Base-by-base conservation (phyloP, 345 rosid genomes). In the Camelina laxa region DNA sequence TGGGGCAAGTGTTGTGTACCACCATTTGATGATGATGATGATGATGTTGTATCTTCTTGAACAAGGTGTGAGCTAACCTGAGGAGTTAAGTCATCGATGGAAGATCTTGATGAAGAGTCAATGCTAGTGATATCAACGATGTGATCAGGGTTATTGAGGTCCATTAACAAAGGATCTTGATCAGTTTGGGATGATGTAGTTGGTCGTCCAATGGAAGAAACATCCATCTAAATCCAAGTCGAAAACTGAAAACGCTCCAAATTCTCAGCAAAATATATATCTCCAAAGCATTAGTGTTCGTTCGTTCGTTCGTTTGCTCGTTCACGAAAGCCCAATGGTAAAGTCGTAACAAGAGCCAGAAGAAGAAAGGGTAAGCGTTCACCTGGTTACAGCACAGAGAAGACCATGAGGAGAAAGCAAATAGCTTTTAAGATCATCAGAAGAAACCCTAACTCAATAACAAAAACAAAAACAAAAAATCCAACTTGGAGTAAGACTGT, bases 151-250 rank as follows among this genome's bases (percentile, higher is more conserved):
- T 67, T 82, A 58, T 21, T 65, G 68, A 39, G 83, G 59, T 89
- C 97, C 89, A 88, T 87, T 65, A 91, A 82, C 86, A 91, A 83
- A 67, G 88, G 88, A 48, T 75, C 72, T 65, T 70, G 84, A 71
- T 88, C 95, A 65, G 69, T 74, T 70, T 65, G 82, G 54, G 30
- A 73, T 65, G 30, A 73, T 65, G 59, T 73, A 74, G 22, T 73
- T 77, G 78, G 80, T 67, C 81, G 80, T 70, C 80, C 87, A n/a
- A 61, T 68, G 41, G 83, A 81, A 78, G 83, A 68, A 79, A 65
- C 82, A 51, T 85, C 92, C 91, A 88, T 88, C 85, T 83, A 91
- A 80, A 70, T 78, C 77, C 67, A 67, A 62, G 56, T 69, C 56
- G 79, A 67, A 73, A 68, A 58, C 72, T 74, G 47, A 78, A 69